phyloP scores from a whole-genome alignment of 2,329 filamentous ascomycete species.

The Gyromitra esculenta region DNA sequence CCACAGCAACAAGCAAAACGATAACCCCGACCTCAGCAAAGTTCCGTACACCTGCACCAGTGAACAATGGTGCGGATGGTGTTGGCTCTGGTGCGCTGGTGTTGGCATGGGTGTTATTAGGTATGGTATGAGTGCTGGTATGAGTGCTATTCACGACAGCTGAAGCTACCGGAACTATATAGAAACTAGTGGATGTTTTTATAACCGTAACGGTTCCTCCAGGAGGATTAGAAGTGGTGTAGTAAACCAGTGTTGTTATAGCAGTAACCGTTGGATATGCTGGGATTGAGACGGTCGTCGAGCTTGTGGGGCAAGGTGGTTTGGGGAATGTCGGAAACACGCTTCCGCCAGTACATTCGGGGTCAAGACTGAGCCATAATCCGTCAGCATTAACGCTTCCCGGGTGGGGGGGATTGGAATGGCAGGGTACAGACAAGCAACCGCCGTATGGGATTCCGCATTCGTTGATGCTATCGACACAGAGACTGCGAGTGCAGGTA shows the following conservation, averaged over 20 bases:
- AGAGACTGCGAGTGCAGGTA: conserved; percentile 51
- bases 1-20: conserved; percentile 5
- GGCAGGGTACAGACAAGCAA: conserved; percentile 41
- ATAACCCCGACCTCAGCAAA: conserved; percentile 10
- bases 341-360: conserved; percentile 26
- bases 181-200: conserved; percentile 13
- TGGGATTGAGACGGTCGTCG: background rate
- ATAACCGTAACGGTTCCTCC: conserved; percentile 7
- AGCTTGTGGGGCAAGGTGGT: conserved; percentile 17
- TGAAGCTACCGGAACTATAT: background rate
- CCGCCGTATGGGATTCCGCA: conserved; percentile 56
- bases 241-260: conserved; percentile 5
- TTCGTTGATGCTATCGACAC: conserved; percentile 54
- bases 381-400: background rate
- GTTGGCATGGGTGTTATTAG: background rate
- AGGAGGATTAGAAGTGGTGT: background rate
- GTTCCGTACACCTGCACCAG: conserved; percentile 22
- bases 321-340: conserved; percentile 26
- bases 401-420: no score
- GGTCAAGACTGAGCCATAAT: conserved; percentile 14
- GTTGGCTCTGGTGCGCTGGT: conserved; percentile 1
- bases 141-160: background rate
- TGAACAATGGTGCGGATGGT: background rate
- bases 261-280: conserved; percentile 19
- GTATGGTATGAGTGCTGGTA: no score